Base-by-base conservation (phyloP, 495 filamentous ascomycete species). In the Podospora didyma region DNA sequence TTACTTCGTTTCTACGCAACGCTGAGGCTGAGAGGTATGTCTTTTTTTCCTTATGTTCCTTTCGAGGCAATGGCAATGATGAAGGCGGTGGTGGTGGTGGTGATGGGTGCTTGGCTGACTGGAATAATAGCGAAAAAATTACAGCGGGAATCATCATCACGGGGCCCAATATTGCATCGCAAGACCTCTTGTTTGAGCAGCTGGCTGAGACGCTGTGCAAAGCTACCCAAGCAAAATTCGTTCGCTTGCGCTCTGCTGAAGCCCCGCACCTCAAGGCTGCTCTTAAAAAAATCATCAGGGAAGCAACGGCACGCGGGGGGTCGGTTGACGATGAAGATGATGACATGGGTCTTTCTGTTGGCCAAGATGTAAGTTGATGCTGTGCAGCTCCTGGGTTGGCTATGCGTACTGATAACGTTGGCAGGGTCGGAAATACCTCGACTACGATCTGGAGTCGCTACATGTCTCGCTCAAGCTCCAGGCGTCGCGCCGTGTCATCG, bases 371-470 rank as follows among this genome's bases (percentile, higher is more conserved):
- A 70, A 61, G 78, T 37, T 7, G n/a, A n/a, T n/a, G n/a, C 19
- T 12, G 41, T 16, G 49, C 26, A 7, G 16, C 12, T 21, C 26
- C 52, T 31, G n/a, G 45, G 31, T 16, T 22, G 20, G 56, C 41
- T 7, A 34, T 23, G 23, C 2, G 31, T 22, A 47, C 47, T 53
- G 48, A 57, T 45, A 20, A 35, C 55, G n/a, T 2, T n/a, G n/a
- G n/a, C 63, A 88, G 82, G 84, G 83, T 1, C 80, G 82, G 28
- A 87, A 86, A 73, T 81, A 90, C 47, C 79, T 97, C n/a, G 88
- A 88, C 59, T 97, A 97, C 64, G 95, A 97, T 65, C 77, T 97
- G 12, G 86, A 93, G 61, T 80, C 89, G n/a, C 77, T 98, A 7
- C 73, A 86, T 53, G 82, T 85, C 26, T 77, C 75, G 67, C 77